Percentiles rank a stretch among this genome's conserved stretches.
These are phyloP conservation scores for Leccinum griseonigrum DNA, from an alignment of 1,284 basidiomycete species.

Conservation along the genomic window DNA sequence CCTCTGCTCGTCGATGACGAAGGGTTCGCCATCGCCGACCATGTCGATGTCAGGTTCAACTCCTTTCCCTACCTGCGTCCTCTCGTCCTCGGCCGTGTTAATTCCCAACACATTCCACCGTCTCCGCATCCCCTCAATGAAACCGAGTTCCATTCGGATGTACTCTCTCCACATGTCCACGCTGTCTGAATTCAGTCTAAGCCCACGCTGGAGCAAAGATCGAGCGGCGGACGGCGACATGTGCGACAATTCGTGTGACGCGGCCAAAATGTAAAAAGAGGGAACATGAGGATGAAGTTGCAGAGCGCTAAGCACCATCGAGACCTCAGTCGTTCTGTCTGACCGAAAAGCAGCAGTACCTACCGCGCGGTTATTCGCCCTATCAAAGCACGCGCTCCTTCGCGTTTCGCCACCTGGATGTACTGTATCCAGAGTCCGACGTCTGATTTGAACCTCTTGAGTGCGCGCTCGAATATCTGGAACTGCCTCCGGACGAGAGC, in stretches of 20 bases:
- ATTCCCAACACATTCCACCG: conserved; percentile 82
- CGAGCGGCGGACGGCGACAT: conserved; percentile 82
- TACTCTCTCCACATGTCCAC: conserved; percentile 84
- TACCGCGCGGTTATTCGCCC: conserved; percentile 76
- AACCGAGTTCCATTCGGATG: conserved; percentile 88
- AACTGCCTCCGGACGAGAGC: conserved; percentile 81
- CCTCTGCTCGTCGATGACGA: conserved; percentile 20
- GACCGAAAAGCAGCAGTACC: conserved; percentile 19
- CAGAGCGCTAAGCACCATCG: conserved; percentile 56
- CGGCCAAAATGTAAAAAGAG: conserved; percentile 82
- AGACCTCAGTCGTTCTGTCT: conserved; percentile 6
- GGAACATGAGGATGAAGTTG: conserved; percentile 83
- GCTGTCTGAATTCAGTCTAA: conserved; percentile 72
- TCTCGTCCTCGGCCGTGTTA: conserved; percentile 30
- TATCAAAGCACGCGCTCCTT: conserved; percentile 79
- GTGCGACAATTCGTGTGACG: conserved; percentile 80
- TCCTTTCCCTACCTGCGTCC: conserved; percentile 23
- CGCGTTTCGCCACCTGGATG: conserved; percentile 78
- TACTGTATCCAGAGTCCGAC: conserved; percentile 88
- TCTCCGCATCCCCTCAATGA: conserved; percentile 79
- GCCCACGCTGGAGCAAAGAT: conserved; percentile 80
- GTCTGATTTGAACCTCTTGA: conserved; percentile 87
- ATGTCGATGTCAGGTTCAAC: conserved; percentile 19
- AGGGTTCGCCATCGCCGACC: conserved; percentile 23
- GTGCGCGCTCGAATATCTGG: conserved; percentile 88